Percentiles rank a stretch among this genome's conserved stretches.
phyloP scores from a whole-genome alignment of 192 early-diverging fungal genomes.

The Phycomyces nitens region DNA sequence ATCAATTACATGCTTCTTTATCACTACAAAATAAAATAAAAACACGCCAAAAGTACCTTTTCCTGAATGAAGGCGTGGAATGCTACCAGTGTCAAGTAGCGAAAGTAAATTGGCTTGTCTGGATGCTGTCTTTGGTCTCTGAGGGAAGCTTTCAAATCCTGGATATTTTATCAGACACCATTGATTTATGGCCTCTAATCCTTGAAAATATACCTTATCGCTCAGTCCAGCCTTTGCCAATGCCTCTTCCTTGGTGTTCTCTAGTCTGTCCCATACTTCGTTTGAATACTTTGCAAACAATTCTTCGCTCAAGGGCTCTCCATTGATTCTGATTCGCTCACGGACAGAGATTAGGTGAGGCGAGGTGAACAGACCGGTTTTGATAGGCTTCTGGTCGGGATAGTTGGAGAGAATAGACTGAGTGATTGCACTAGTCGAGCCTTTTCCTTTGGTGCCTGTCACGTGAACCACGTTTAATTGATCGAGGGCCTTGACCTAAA shows the following conservation, averaged over 20 bases:
- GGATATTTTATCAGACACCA: no score
- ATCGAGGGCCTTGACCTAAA: slow-evolving; percentile 64
- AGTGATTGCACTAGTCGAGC: slow-evolving; percentile 78
- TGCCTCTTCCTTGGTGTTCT: slow-evolving; percentile 45
- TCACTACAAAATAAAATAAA: no score
- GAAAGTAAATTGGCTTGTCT: slow-evolving; percentile 79
- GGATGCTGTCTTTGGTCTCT: slow-evolving; percentile 21
- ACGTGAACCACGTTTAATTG: slow-evolving; percentile 74
- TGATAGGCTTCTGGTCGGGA: slow-evolving; percentile 25
- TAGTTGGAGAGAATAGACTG: slow-evolving; percentile 70
- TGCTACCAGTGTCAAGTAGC: slow-evolving; percentile 88
- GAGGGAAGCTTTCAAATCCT: slow-evolving; percentile 7
- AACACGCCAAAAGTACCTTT: slow-evolving; percentile 30
- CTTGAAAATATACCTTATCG: neutral
- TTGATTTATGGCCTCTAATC: no score
- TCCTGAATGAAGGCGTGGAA: slow-evolving; percentile 85
- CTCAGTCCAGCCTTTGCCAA: neutral
- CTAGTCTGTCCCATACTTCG: slow-evolving; percentile 76
- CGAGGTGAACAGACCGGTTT: slow-evolving; percentile 84
- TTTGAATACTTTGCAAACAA: slow-evolving; percentile 87
- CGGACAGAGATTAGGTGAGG: slow-evolving; percentile 91
- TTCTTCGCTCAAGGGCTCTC: slow-evolving; percentile 67
- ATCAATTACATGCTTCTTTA: neutral
- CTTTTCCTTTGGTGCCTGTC: slow-evolving; percentile 86
- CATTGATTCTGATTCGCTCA: slow-evolving; percentile 93